Base-by-base conservation (phyloP, 192 early-diverging fungal genomes). In the Phlyctochytrium arcticum region DNA sequence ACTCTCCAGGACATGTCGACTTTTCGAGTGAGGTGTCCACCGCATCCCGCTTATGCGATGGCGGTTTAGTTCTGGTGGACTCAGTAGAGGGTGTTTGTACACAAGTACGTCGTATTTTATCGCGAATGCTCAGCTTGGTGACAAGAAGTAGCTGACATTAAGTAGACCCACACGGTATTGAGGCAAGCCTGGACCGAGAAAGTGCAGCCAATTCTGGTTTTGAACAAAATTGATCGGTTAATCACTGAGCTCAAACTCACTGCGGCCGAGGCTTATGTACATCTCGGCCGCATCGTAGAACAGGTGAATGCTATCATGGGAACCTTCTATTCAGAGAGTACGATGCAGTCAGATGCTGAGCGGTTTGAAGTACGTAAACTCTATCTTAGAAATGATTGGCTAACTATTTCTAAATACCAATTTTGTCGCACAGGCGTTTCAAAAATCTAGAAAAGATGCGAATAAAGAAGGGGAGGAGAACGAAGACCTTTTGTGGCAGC, bases 21-120 rank as follows among this genome's bases (percentile, higher is more conserved):
- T 99, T 99, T 73, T 88, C 95, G 0, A 89, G 88, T 17, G 97
- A 99, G 69, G 97, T 99, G n/a, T 95, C 94, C 7, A 95, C 96
- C n/a, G 97, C 97, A 3, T 97, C 97, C 0, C 82, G 94, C 35
- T 73, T 99, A 3, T 98, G 93, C 42, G 97, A 99, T 66, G 97
- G 97, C 19, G 94, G 85, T 9, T 74, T 99, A 53, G 89, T 99
- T 0, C 74, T 99, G 24, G 93, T 99, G 15, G 97, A 99, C 79
- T 94, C 88, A 12, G 92, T 99, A 21, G 97, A 99, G 73, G 97
- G 97, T 30, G 93, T 98, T 15, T 98, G 95, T 76, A 95, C 97
- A n/a, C 96, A 91, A 82, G 88, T 90, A 70, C 34, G 23, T 73
- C 12, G 5, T 60, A 50, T 0, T 6, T 4, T 17, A 23, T 68